Conservation (phyloP, 116 monocot species). For the Posidonia oceanica region DNA sequence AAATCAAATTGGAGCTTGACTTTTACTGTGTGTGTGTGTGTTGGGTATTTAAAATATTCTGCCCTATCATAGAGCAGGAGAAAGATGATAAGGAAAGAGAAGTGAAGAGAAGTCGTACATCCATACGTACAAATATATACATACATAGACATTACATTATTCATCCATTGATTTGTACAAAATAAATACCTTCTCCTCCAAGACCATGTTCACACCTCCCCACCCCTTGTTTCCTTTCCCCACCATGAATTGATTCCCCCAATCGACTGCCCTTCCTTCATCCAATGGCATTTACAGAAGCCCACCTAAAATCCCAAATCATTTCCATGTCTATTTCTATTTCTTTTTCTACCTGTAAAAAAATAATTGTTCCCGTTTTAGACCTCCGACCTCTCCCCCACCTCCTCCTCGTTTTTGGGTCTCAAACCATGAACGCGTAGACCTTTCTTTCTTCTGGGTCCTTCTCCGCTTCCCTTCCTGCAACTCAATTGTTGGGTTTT, state of each 20-base stretch:
- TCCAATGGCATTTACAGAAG: constrained; percentile 41
- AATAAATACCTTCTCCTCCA: too few species aligned
- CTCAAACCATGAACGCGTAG: neutral
- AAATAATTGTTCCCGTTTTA: constrained; percentile 8
- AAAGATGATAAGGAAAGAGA: too few species aligned
- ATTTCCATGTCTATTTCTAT: constrained; percentile 16
- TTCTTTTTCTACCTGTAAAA: neutral
- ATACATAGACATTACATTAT: too few species aligned
- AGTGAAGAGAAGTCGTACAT: too few species aligned
- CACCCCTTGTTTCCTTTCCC: neutral
- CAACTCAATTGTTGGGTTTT: constrained; percentile 13
- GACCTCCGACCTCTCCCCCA: neutral
- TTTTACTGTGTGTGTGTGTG: too few species aligned
- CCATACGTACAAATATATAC: too few species aligned
- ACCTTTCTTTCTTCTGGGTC: constrained; percentile 5
- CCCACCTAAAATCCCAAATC: constrained; percentile 34
- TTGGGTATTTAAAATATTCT: too few species aligned
- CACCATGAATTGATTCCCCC: constrained; percentile 37
- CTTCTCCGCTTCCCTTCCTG: constrained; percentile 3
- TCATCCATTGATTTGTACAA: too few species aligned
- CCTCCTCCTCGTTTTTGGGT: neutral
- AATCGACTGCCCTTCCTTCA: constrained; percentile 24
- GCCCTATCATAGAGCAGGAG: too few species aligned
- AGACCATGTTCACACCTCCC: too few species aligned
- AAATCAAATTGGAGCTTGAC: too few species aligned